Conservation (phyloP, 176 grass and related monocot species). For the Zea luxurians region DNA sequence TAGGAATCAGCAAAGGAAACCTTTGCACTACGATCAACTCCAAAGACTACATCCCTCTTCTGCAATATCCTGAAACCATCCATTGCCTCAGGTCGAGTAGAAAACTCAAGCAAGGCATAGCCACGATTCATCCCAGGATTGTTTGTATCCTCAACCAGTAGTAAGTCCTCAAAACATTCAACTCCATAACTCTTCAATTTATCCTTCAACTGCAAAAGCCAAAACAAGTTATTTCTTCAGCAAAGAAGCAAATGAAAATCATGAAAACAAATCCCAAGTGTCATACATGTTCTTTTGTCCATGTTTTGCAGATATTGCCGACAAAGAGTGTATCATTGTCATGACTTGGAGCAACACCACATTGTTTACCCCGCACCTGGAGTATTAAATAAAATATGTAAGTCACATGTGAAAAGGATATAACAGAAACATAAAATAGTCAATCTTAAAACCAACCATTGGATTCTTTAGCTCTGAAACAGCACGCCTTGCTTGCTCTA, state of each 20-base stretch:
- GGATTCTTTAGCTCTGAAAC: conserved; percentile 72
- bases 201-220: conserved; percentile 69
- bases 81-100: conserved; percentile 82
- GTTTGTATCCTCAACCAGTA: conserved; percentile 71
- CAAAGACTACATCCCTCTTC: conserved; percentile 86
- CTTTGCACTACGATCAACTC: conserved; percentile 79
- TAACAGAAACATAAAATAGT: conserved; percentile 14
- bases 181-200: conserved; percentile 87
- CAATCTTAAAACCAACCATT: conserved; percentile 52
- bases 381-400: conserved; percentile 33
- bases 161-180: conserved; percentile 78
- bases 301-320: conserved; percentile 95
- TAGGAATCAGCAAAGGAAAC: conserved; percentile 96
- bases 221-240: conserved; percentile 38
- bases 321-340: conserved; percentile 96
- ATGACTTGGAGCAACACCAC: conserved; percentile 88
- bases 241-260: conserved; percentile 25
- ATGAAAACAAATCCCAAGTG: conserved; percentile 14
- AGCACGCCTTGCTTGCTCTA: conserved; percentile 82
- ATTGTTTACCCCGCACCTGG: conserved; percentile 84
- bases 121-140: conserved; percentile 88
- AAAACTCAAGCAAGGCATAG: conserved; percentile 94
- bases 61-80: conserved; percentile 81
- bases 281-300: conserved; percentile 88
- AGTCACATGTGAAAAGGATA: conserved; percentile 6